Percentiles rank a stretch among this genome's conserved stretches.
Conservation (phyloP, 495 filamentous ascomycete species). For the Lepidopterella palustris region DNA sequence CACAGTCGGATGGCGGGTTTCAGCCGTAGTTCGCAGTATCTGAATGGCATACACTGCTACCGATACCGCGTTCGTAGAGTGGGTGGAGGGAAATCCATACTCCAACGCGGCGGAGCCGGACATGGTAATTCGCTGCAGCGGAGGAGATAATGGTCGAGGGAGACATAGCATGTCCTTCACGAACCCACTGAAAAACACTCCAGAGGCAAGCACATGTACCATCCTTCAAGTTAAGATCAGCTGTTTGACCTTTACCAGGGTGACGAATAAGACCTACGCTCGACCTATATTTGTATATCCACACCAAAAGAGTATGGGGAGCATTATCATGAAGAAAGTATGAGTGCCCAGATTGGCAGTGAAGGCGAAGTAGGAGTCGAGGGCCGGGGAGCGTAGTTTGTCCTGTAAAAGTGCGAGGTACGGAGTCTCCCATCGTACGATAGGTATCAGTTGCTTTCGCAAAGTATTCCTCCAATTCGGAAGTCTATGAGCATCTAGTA, state of each 20-base stretch:
- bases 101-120: conserved; percentile 90
- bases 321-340: conserved; percentile 93
- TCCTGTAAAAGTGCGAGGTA: conserved; percentile 83
- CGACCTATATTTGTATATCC: conserved; percentile 73
- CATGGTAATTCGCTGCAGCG: conserved; percentile 91
- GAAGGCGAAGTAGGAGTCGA: conserved; percentile 93
- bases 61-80: conserved; percentile 94
- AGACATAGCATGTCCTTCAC: conserved; percentile 91
- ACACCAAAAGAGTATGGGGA: conserved; percentile 95
- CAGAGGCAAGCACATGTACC: conserved; percentile 78
- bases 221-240: conserved; percentile 46
- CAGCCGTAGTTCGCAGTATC: conserved; percentile 51
- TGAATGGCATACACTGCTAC: conserved; percentile 79
- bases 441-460: conserved; percentile 72
- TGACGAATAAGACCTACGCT: conserved; percentile 53
- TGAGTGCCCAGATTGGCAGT: conserved; percentile 97
- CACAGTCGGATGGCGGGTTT: conserved; percentile 39
- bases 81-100: conserved; percentile 95
- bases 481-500: conserved; percentile 69
- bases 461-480: conserved; percentile 84
- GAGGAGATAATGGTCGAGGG: conserved; percentile 89
- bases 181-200: conserved; percentile 90
- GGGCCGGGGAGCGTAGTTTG: conserved; percentile 51
- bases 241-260: neutral
- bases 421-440: conserved; percentile 91